A percentile compares a stretch with the other conserved stretches of the same genome.
Evolutionary conservation across 306 rosid genomes (phyloP).

Genomic region (Glycine latifolia): DNA sequence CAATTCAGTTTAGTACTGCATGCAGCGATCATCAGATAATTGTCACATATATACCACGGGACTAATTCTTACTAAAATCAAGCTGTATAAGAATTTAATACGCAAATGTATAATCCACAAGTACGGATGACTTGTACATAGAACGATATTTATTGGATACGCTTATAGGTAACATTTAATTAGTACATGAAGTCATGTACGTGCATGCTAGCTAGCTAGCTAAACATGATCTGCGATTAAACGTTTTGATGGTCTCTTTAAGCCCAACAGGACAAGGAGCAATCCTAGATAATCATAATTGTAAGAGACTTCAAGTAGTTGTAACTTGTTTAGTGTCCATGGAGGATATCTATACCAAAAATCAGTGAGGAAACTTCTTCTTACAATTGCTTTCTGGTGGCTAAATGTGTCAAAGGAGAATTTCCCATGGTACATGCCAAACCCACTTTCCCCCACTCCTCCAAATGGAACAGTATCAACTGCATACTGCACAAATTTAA

Average conservation of each 20-base stretch:
- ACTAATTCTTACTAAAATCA: too few relatives aligned
- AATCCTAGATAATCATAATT: slow-evolving; percentile 65
- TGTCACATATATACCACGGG: too few relatives aligned
- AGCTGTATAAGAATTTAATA: too few relatives aligned
- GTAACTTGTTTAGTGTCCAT: slow-evolving; percentile 70
- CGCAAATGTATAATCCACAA: too few relatives aligned
- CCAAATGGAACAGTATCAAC: slow-evolving; percentile 81
- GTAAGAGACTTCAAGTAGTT: slow-evolving; percentile 60
- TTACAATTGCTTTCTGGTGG: slow-evolving; percentile 63
- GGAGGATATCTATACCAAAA: slow-evolving; percentile 88
- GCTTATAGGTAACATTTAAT: too few relatives aligned
- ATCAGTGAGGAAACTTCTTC: slow-evolving; percentile 69
- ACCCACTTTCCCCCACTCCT: slow-evolving; percentile 87
- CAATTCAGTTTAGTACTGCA: too few relatives aligned
- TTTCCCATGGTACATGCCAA: slow-evolving; percentile 83
- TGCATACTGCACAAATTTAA: slow-evolving; percentile 61
- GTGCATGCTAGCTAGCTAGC: background rate
- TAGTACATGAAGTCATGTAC: too few relatives aligned
- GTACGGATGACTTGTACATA: too few relatives aligned
- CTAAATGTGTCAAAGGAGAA: slow-evolving; percentile 86
- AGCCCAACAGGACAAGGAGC: slow-evolving; percentile 61
- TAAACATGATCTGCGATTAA: background rate
- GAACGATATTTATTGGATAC: too few relatives aligned
- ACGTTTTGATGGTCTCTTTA: slow-evolving; percentile 51
- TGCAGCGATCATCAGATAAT: too few relatives aligned